A percentile compares a stretch with the other conserved stretches of the same genome.
Conservation (phyloP, 2,329 filamentous ascomycete species). For the Epicoccum sorghinum region DNA sequence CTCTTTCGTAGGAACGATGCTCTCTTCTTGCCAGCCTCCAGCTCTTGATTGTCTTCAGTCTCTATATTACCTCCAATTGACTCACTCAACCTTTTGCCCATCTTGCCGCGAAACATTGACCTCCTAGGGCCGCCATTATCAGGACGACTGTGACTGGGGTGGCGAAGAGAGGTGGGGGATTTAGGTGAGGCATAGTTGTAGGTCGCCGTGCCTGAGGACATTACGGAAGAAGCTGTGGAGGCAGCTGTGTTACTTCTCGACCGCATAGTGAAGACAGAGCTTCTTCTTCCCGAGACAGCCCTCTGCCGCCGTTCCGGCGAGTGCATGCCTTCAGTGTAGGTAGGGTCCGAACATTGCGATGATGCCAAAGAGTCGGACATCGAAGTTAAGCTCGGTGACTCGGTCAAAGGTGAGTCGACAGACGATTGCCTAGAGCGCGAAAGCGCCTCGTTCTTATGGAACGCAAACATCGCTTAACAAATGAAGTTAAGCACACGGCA, state of each 20-base stretch:
- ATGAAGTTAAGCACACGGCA: slow-evolving; percentile 17
- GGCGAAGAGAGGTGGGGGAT: slow-evolving; percentile 33
- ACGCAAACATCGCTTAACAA: slow-evolving; percentile 42
- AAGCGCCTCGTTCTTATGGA: slow-evolving; percentile 42
- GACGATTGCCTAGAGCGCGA: slow-evolving; percentile 43
- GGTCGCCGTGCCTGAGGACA: slow-evolving; percentile 32
- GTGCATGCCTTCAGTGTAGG: slow-evolving; percentile 34
- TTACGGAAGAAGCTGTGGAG: slow-evolving; percentile 40
- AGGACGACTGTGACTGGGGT: slow-evolving; percentile 27
- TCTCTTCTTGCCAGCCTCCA: slow-evolving; percentile 33
- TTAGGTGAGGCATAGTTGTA: slow-evolving; percentile 20
- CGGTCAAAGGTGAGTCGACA: slow-evolving; percentile 37
- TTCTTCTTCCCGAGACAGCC: slow-evolving; percentile 33
- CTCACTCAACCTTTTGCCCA: slow-evolving; percentile 43
- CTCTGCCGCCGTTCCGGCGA: slow-evolving; percentile 40
- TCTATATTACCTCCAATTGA: slow-evolving; percentile 28
- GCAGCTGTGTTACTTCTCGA: slow-evolving; percentile 47
- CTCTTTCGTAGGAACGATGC: slow-evolving; percentile 44
- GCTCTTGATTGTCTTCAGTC: slow-evolving; percentile 34
- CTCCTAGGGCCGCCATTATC: slow-evolving; percentile 33
- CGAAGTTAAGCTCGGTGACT: slow-evolving; percentile 28
- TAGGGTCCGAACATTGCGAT: slow-evolving; percentile 33
- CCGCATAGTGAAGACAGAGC: slow-evolving; percentile 46
- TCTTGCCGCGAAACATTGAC: slow-evolving; percentile 45
- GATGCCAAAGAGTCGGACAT: slow-evolving; percentile 29